Evolutionary conservation across 176 grass and related monocot genomes (phyloP).

Genomic region (Avena sativa): DNA sequence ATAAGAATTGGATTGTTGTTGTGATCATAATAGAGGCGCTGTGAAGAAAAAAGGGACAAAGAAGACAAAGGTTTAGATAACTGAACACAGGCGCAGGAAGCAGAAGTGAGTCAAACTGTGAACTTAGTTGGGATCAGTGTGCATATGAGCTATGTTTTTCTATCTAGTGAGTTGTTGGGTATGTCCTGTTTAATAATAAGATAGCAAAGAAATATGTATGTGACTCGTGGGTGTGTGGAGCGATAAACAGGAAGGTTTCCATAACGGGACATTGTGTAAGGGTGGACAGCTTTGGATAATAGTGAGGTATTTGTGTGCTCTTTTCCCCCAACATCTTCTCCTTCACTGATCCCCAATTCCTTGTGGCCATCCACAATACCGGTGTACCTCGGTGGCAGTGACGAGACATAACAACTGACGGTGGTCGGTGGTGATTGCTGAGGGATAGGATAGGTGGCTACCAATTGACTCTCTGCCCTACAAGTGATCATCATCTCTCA

Average conservation of each 20-base stretch:
- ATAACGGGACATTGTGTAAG: not conserved
- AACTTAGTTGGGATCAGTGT: not conserved
- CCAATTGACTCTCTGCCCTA: not conserved
- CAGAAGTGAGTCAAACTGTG: not conserved
- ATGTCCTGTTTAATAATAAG: not conserved
- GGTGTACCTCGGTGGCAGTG: not conserved
- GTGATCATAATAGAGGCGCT: not conserved
- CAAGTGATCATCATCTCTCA: not conserved
- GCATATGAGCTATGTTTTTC: not conserved
- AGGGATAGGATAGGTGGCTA: not conserved
- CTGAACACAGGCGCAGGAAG: not conserved
- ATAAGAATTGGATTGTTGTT: not conserved
- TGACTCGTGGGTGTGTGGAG: not conserved
- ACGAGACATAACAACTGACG: not conserved
- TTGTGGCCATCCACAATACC: not conserved
- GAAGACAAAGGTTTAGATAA: not conserved
- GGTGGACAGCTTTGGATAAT: not conserved
- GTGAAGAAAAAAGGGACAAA: not conserved
- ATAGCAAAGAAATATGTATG: not conserved
- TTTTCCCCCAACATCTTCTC: not conserved
- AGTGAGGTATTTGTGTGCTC: not conserved
- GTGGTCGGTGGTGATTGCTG: not conserved
- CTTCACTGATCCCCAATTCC: not conserved
- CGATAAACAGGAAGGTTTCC: slow-evolving; percentile 1
- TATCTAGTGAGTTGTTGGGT: not conserved